A percentile compares a stretch with the other conserved stretches of the same genome.
Conservation (phyloP, 2,329 filamentous ascomycete species). For the Cordyceps cicadae region DNA sequence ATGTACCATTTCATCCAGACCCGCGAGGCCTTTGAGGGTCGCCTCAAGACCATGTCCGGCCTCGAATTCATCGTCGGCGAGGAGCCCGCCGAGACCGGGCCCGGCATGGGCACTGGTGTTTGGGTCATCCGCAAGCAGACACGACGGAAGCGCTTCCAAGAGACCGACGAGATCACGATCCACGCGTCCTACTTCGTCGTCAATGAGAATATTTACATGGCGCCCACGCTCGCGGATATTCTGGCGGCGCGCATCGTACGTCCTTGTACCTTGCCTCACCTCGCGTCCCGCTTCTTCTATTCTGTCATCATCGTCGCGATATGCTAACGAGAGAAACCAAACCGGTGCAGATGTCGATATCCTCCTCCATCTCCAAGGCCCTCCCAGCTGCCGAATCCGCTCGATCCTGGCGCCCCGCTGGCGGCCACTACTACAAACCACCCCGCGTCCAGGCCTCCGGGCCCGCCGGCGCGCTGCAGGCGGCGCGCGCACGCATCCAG, state of each 20-base stretch:
- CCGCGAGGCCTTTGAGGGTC: slow-evolving; percentile 55
- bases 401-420: slow-evolving; percentile 46
- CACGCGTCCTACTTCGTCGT: slow-evolving; percentile 56
- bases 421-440: slow-evolving; percentile 43
- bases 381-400: slow-evolving; percentile 43
- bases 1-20: slow-evolving; percentile 52
- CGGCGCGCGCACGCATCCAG: slow-evolving; percentile 23
- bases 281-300: too few species aligned
- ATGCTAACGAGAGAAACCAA: background rate
- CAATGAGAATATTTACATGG: slow-evolving; percentile 60
- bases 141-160: slow-evolving; percentile 45
- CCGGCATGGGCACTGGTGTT: slow-evolving; percentile 57
- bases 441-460: slow-evolving; percentile 20
- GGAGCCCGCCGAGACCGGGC: slow-evolving; percentile 54
- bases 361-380: slow-evolving; percentile 44
- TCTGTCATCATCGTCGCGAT: too few species aligned
- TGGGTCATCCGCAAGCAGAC: slow-evolving; percentile 65
- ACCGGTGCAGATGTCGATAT: slow-evolving; percentile 40
- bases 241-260: slow-evolving; percentile 50
- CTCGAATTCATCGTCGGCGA: slow-evolving; percentile 60
- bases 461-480: background rate
- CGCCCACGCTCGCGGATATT: slow-evolving; percentile 52
- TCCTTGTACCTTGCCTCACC: background rate
- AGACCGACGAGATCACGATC: slow-evolving; percentile 51
- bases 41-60: slow-evolving; percentile 55